Evolutionary conservation across 805 yeast genomes (phyloP).

Genomic region (Nakazawaea molendinolei): DNA sequence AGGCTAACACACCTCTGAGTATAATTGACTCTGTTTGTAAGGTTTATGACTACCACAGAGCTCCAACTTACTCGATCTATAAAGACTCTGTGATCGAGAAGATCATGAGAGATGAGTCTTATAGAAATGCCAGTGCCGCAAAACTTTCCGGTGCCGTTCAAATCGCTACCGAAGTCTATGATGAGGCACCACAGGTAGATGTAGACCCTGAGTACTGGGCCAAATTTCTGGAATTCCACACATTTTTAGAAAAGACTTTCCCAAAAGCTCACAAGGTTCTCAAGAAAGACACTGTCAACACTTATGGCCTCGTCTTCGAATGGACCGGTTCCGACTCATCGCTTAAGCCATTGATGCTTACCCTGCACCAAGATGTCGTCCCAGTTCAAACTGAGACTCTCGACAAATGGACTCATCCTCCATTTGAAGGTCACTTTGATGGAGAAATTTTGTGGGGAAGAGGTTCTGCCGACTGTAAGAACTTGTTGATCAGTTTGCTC

Average conservation of each 20-base stretch:
- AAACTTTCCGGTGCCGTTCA: slow-evolving; percentile 44
- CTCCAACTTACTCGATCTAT: slow-evolving; percentile 14
- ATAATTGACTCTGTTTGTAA: slow-evolving; percentile 14
- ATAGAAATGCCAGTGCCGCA: slow-evolving; percentile 29
- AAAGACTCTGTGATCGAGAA: slow-evolving; percentile 13
- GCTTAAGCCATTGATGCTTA: slow-evolving; percentile 56
- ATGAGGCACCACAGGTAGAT: slow-evolving; percentile 39
- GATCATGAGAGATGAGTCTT: slow-evolving; percentile 29
- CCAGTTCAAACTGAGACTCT: slow-evolving; percentile 60
- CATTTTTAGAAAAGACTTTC: slow-evolving; percentile 45
- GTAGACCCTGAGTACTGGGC: slow-evolving; percentile 48
- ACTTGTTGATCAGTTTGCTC: slow-evolving; percentile 52
- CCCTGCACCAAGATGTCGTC: slow-evolving; percentile 75
- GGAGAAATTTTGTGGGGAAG: slow-evolving; percentile 64
- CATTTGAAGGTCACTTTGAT: slow-evolving; percentile 58
- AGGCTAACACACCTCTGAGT: background rate
- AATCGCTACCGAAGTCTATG: slow-evolving; percentile 47
- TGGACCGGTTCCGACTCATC: slow-evolving; percentile 49
- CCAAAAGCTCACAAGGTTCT: slow-evolving; percentile 44
- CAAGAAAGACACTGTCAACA: slow-evolving; percentile 47
- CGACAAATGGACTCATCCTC: slow-evolving; percentile 57
- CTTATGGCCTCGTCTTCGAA: slow-evolving; percentile 54
- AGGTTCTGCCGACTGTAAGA: slow-evolving; percentile 70
- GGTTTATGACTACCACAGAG: slow-evolving; percentile 15
- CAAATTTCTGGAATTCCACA: slow-evolving; percentile 41